Percentiles rank a stretch among this genome's conserved stretches.
Evolutionary conservation across 176 grass and related monocot genomes (phyloP).

Genomic region (Ensete ventricosum): DNA sequence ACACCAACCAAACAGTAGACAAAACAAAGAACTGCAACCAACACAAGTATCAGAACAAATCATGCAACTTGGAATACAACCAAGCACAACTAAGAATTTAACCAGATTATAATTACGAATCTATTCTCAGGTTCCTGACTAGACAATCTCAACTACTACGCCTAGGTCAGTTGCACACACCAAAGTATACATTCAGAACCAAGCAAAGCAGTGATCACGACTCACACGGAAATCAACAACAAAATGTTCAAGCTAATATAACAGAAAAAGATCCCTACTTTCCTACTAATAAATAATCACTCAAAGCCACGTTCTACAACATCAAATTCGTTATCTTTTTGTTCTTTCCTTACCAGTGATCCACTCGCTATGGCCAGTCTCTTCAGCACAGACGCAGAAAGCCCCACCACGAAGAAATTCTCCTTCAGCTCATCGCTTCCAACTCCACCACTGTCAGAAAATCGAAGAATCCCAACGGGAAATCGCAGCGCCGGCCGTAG

Average conservation of each 20-base stretch:
- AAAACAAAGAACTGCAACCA: neutral
- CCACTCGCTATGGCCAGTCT: slow-evolving; percentile 55
- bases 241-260: neutral
- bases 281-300: no score
- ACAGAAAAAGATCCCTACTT: neutral
- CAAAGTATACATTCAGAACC: no score
- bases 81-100: no score
- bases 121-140: no score
- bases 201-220: neutral
- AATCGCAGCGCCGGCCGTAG: slow-evolving; percentile 34
- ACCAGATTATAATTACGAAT: no score
- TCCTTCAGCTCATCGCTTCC: slow-evolving; percentile 37
- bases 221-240: neutral
- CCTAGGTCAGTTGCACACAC: no score
- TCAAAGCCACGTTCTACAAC: neutral
- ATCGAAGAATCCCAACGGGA: slow-evolving; percentile 57
- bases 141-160: no score
- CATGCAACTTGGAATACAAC: neutral
- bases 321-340: neutral
- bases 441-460: slow-evolving; percentile 3
- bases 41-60: neutral
- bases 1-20: neutral
- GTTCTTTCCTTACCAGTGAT: slow-evolving; percentile 36
- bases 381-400: slow-evolving; percentile 44
- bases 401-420: slow-evolving; percentile 46